Evolutionary conservation across 108 stramenopile genomes (phyloP), one percentile per base, ranked within the genome.

Genomic region (Discostella stelligeroides): DNA sequence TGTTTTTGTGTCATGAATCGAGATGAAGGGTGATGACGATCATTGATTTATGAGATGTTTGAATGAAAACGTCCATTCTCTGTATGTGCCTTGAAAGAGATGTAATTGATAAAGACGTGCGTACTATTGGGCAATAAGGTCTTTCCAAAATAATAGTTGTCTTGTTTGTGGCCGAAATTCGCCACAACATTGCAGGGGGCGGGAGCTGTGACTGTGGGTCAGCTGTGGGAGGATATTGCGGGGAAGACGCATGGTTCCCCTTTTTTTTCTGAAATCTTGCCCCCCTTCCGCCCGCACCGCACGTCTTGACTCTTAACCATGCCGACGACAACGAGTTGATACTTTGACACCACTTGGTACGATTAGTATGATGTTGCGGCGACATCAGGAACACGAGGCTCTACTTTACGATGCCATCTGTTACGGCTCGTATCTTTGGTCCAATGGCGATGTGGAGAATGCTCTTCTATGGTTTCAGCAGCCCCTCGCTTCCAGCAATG

Each of bases 381-480:
- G 25, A 5, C 34, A 56, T 14, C 55, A 15, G 34, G 53, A 57
- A n/a, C 55, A 57, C 29, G 56, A 34, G 48, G 43, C 43, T 25
- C 70, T 76, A 15, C 48, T 70, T n/a, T 18, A 40, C 2, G 34
- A 66, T 6, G 76, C 76, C 30, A 23, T 25, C n/a, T 66, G 71
- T n/a, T 65, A 78, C 61, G 78, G 78, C 8, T 67, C 78, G 0
- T 79, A 79, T 63, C 60, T 75, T 5, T 79, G 78, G 78, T 38
- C 66, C 41, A 30, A 68, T 28, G 1, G 14, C 14, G 78, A 79
- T 50, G 68, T 79, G n/a, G 40, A 62, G 39, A 79, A 79, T 57
- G 78, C 78, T n/a, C 55, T 79, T 0, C 41, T 69, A 12, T 79
- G 78, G 78, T 79, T 79, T 46, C 51, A 62, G n/a, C 27, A 39